Evolutionary conservation across 2,329 filamentous ascomycete genomes (phyloP), one percentile per base, ranked within the genome.

Genomic region (Aspergillus pseudoglaucus): DNA sequence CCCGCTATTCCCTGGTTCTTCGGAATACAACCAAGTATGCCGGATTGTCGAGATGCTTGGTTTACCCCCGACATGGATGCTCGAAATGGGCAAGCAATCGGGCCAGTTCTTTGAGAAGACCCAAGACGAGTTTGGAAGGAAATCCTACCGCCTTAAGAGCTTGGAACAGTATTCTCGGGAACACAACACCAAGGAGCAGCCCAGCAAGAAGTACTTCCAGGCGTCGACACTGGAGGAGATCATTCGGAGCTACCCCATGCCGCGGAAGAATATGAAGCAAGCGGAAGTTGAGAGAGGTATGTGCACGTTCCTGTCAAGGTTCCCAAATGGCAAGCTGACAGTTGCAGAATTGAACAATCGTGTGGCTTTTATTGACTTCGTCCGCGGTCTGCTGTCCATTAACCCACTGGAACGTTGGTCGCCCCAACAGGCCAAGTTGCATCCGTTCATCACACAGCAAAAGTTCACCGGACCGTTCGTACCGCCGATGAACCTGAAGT

Each of bases 121-220:
- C 12, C 82, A 84, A 54, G 93, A 98, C 63, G 93, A 98, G 63
- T 98, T 88, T 62, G 91, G 91, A 35, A 82, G 93, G 55, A 85
- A 90, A 59, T 90, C 85, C 6, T 96, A 95, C 66, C 83, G 91
- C 46, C 75, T 98, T 35, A 98, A 98, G 75, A 89, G 87, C 56
- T 94, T 98, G 88, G 93, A 98, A 64, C 90, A 96, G 67, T 98
- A 97, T 68, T 91, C 93, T 14, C 79, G 91, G 48, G 93, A 98
- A 66, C 93, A 95, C 65, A 87, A 87, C 50, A 93, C 90, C 32
- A 98, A 98, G 68, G 93, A 98, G 69, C 93, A 97, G 68, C 93
- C 93, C 18, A 98, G 93, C 81, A 98, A 98, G 77, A 97, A 97
- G 72, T 98, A 98, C 69, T 98, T 98, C 73, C 88, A 91, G 60